phyloP scores from a whole-genome alignment of 805 yeast genomes.

The Zygosaccharomyces bisporus region DNA sequence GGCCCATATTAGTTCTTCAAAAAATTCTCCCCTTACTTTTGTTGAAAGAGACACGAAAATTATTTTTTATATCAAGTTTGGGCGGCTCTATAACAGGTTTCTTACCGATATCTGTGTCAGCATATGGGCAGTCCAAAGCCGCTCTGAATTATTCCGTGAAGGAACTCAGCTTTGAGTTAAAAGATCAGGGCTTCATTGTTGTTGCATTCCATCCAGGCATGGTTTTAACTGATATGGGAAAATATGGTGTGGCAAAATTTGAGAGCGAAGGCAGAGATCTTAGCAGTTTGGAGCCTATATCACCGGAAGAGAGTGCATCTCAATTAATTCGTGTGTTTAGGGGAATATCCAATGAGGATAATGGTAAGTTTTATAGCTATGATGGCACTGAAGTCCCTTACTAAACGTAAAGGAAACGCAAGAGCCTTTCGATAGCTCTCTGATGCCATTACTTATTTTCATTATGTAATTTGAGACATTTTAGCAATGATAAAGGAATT shows the following conservation, averaged over 20 bases:
- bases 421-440: too few species aligned
- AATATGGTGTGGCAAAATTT: slow-evolving; percentile 1
- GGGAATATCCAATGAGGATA: slow-evolving; percentile 22
- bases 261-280: slow-evolving; percentile 4
- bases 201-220: slow-evolving; percentile 40
- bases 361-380: slow-evolving; percentile 28
- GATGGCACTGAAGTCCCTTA: slow-evolving; percentile 20
- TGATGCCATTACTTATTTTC: too few species aligned
- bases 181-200: slow-evolving; percentile 28
- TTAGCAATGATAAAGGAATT: too few species aligned
- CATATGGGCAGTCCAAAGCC: slow-evolving; percentile 40
- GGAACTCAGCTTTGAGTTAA: slow-evolving; percentile 29
- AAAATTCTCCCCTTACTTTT: slow-evolving; percentile 24
- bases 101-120: slow-evolving; percentile 19
- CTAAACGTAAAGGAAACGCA: too few species aligned
- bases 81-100: slow-evolving; percentile 27
- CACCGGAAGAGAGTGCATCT: slow-evolving; percentile 30
- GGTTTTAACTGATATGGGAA: slow-evolving; percentile 38
- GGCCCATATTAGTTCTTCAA: slow-evolving; percentile 14
- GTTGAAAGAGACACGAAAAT: slow-evolving; percentile 22
- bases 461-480: too few species aligned
- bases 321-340: slow-evolving; percentile 19
- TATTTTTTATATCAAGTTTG: slow-evolving; percentile 30
- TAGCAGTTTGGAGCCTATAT: slow-evolving; percentile 11
- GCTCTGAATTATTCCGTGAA: slow-evolving; percentile 36